These are phyloP conservation scores for Eimeria sp. DNA, from an alignment of 169 alveolate genomes.

Conservation along the genomic window DNA sequence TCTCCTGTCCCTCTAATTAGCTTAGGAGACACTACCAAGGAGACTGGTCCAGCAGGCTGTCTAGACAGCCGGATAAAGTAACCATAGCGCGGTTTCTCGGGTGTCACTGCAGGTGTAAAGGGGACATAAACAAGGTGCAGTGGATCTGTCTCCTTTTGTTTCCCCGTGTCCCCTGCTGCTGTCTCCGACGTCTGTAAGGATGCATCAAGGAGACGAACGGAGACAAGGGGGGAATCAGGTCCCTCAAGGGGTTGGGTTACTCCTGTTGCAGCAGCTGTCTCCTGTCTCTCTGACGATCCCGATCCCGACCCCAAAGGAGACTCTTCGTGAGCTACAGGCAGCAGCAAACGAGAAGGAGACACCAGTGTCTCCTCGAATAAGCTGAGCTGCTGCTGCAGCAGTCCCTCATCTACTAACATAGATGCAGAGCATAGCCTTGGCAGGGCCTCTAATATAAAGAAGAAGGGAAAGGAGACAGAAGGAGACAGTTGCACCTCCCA, in stretches of 20 bases:
- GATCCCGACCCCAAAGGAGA: background rate
- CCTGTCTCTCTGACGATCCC: background rate
- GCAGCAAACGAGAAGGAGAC: background rate
- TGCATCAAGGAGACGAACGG: background rate
- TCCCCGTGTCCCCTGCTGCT: background rate
- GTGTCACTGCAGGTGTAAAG: slow-evolving; percentile 26
- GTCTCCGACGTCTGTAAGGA: background rate
- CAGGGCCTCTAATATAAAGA: background rate
- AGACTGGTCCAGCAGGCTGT: background rate
- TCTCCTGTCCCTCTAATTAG: background rate
- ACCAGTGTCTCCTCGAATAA: background rate
- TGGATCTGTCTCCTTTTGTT: background rate
- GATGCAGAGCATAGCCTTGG: slow-evolving; percentile 6
- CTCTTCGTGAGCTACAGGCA: background rate
- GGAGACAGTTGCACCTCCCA: background rate
- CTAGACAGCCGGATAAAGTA: slow-evolving; percentile 32
- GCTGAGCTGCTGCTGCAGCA: background rate
- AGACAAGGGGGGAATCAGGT: background rate
- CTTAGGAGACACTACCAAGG: background rate
- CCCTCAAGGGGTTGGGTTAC: background rate
- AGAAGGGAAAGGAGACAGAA: background rate
- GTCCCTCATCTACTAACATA: background rate
- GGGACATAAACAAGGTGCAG: background rate
- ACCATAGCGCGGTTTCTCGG: background rate
- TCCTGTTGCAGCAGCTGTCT: background rate